Base-by-base conservation (phyloP, 257 asterid species). In the Gynochthodes officinalis region DNA sequence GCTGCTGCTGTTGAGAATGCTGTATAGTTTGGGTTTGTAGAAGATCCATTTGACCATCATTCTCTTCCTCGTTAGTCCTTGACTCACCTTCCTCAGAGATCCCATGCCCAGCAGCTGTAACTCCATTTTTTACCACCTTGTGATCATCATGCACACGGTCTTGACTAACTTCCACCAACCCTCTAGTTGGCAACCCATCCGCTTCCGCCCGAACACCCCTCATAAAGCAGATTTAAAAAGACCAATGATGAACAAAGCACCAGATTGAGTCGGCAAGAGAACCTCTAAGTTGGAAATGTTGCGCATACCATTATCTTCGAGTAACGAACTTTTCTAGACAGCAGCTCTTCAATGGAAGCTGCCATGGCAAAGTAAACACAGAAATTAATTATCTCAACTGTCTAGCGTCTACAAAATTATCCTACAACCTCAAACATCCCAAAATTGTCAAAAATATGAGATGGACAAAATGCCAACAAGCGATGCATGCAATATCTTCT, bases 191-290 rank as follows among this genome's bases (percentile, higher is more conserved):
- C 57, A 74, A 76, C 68, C 71, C 76, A 78, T 76, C 68, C 65
- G 43, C 28, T 32, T 78, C 73, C 77, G 66, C 69, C 68, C 75
- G 73, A 76, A 75, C 63, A 33, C 89, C 52, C 81, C 81, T 84
- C 89, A 85, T 85, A 84, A 85, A 85, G 85, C 82, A 80, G 89
- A 85, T 82, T 78, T 85, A 73, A 72, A 82, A 67, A 71, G 82
- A 50, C 80, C 80, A 72, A 71, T 58, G 77, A 79, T 69, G 83
- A 77, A 80, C 67, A 75, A 77, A 52, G 81, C 75, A 71, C 71
- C 73, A 44, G 83, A 84, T 73, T 70, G 77, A 63, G 83, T 73
- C 59, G 66, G 81, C 64, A 72, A 74, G 67, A 70, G 77, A 79
- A 82, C 79, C 62, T 79, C 81, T 42, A 84, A 62, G 74, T 73